These are phyloP conservation scores for Penicillium turbatum DNA, from an alignment of 495 filamentous ascomycete genomes.

Conservation along the genomic window DNA sequence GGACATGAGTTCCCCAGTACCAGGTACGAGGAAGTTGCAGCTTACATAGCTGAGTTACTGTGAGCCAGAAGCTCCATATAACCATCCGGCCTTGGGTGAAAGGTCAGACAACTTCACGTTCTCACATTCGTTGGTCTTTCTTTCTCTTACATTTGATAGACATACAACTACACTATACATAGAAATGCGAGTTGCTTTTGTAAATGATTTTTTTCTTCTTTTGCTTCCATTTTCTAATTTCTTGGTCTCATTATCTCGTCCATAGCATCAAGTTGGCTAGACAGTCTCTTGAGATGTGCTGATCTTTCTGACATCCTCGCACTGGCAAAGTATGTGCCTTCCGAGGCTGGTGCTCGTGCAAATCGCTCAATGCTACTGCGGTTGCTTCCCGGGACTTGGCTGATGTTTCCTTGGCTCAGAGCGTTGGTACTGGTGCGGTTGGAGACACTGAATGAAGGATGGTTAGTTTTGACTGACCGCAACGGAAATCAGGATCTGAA, in stretches of 20 bases:
- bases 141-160: slow-evolving; percentile 1
- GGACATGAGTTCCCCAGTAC: slow-evolving; percentile 58
- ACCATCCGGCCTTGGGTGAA: background rate
- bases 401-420: slow-evolving; percentile 33
- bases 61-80: slow-evolving; percentile 10
- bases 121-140: background rate
- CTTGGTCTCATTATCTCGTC: slow-evolving; percentile 31
- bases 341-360: slow-evolving; percentile 29
- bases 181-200: slow-evolving; percentile 1
- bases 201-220: slow-evolving; percentile 10
- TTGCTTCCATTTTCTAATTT: slow-evolving; percentile 12
- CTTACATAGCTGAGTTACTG: slow-evolving; percentile 39
- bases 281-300: slow-evolving; percentile 30
- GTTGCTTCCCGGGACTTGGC: slow-evolving; percentile 27
- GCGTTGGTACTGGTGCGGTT: slow-evolving; percentile 20
- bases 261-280: slow-evolving; percentile 33
- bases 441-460: background rate
- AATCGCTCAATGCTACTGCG: slow-evolving; percentile 31
- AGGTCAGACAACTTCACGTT: slow-evolving; percentile 1
- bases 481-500: no score
- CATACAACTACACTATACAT: slow-evolving; percentile 26
- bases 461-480: slow-evolving; percentile 9
- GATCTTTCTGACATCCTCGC: slow-evolving; percentile 34
- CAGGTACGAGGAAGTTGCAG: slow-evolving; percentile 47
- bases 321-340: slow-evolving; percentile 38